Base-by-base conservation (phyloP, 2,329 filamentous ascomycete species). In the Hirsutella rhossiliensis region DNA sequence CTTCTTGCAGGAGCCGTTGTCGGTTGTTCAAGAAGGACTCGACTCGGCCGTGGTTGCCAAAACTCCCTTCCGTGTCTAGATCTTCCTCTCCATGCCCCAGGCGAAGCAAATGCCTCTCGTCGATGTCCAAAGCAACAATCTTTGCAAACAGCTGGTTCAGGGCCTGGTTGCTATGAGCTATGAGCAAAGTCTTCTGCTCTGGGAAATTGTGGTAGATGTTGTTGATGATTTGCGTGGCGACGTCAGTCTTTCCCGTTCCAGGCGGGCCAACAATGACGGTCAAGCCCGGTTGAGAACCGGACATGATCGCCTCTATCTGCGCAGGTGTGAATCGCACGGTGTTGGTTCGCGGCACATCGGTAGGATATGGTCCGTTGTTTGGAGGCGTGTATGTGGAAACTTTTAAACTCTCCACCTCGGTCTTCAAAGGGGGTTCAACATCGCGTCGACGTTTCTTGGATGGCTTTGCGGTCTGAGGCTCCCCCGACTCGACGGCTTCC, bases 141-240 rank as follows among this genome's bases (percentile, higher is more conserved):
- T 98, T 98, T 55, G 94, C 86, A 66, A 98, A 98, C 2, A 98
- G 73, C 60, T 98, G 92, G 57, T 98, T 98, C 11, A 98, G 71
- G 2, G 92, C 94, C 62, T 98, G 94, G 58, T 98, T 98, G 64
- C 90, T 97, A 62, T 98, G 92, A 5, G 92, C 92, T 50, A 98
- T 80, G 36, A 98, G 77, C 17, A 98, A 69, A 1, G 92, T 98
- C 54, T 87, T 84, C 62, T 98, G 88, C 50, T 82, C 73, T 8
- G 92, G 89, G 60, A 96, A 98, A 64, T 97, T 95, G 69, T 97
- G 90, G 59, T 98, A 98, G 54, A 98, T 84, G 62, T 97, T 96
- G 68, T 87, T 96, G 66, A 98, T 98, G 60, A 97, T 94, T 62
- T 98, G 92, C 5, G 90, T 96, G 40, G 88, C 89, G 43, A 98